A percentile compares a stretch with the other conserved stretches of the same genome.
phyloP scores from a whole-genome alignment of 306 rosid genomes.

The Cucurbita moschata region DNA sequence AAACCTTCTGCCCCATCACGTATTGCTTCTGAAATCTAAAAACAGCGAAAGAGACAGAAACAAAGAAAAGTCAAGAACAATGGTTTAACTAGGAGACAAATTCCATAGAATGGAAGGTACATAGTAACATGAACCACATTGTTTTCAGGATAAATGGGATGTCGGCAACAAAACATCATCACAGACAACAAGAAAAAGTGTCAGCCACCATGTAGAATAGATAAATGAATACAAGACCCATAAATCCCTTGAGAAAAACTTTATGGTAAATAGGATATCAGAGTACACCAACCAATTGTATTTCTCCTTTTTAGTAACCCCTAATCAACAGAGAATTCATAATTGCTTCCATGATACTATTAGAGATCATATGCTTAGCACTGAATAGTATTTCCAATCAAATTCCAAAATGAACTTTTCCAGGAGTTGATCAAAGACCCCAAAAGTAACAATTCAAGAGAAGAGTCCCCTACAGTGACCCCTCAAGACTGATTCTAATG shows the following conservation, averaged over 20 bases:
- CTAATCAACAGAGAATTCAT: neutral
- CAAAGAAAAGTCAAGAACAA: constrained; percentile 12
- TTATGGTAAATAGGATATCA: neutral
- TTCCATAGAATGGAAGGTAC: constrained; percentile 9
- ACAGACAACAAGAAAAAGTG: neutral
- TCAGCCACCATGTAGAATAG: neutral
- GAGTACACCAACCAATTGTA: neutral
- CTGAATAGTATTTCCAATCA: neutral
- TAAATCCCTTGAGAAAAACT: neutral
- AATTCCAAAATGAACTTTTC: neutral
- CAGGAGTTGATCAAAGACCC: neutral
- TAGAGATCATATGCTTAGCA: neutral
- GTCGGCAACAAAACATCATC: neutral
- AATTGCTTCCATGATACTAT: neutral
- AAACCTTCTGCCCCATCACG: constrained; percentile 99
- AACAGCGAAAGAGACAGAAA: constrained; percentile 9
- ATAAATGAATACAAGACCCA: neutral
- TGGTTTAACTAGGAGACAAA: constrained; percentile 7
- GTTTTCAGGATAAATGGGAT: neutral
- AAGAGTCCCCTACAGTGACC: neutral
- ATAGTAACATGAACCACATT: neutral
- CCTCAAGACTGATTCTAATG: neutral
- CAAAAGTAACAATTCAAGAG: neutral
- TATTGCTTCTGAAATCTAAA: constrained; percentile 92
- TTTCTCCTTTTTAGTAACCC: neutral